Base-by-base conservation (phyloP, 192 early-diverging fungal genomes). In the Entomortierella lignicola region DNA sequence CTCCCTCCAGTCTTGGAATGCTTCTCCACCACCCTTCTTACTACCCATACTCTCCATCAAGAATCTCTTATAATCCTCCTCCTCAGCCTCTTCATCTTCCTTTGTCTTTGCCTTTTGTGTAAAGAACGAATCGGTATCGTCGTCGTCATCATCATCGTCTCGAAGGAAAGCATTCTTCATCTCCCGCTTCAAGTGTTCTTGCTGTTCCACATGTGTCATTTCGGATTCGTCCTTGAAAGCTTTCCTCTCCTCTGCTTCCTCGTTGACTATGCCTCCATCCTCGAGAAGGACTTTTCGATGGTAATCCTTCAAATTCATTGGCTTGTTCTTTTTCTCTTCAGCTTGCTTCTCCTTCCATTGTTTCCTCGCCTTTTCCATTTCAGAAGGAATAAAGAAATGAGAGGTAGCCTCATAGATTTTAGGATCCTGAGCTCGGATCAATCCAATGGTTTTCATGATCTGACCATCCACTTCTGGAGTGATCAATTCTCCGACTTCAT, bases 391-490 rank as follows among this genome's bases (percentile, higher is more conserved):
- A 75, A 97, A 99, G 83, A 99, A 97, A 50, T 86, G 86, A 8
- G 85, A 83, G 0, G 82, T 84, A 2, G 87, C 77, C 59, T 98
- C 90, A 77, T 99, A 99, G 0, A 99, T 92, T 70, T 89, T 85
- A 31, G 91, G 89, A 61, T 95, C 90, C 48, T 92, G 90, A 18
- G 85, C 79, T 3, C 90, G 88, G 55, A 99, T 93, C 29, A 92
- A 83, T 0, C 89, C 89, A 64, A 98, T 94, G 1, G 97, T 96
- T 61, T 92, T 92, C 88, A 99, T 88, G 60, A 99, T 98, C 81
- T 97, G 94, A 8, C 90, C 92, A 64, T 99, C 96, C 11, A 98
- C 75, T 31, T 92, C 94, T 8, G 96, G 94, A 7, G 96, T 96
- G 11, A 96, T 84, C 25, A 98, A 85, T 62, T 90, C 91, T 34